Base-by-base conservation (phyloP, 495 filamentous ascomycete genomes). In the Cercophora scortea region DNA sequence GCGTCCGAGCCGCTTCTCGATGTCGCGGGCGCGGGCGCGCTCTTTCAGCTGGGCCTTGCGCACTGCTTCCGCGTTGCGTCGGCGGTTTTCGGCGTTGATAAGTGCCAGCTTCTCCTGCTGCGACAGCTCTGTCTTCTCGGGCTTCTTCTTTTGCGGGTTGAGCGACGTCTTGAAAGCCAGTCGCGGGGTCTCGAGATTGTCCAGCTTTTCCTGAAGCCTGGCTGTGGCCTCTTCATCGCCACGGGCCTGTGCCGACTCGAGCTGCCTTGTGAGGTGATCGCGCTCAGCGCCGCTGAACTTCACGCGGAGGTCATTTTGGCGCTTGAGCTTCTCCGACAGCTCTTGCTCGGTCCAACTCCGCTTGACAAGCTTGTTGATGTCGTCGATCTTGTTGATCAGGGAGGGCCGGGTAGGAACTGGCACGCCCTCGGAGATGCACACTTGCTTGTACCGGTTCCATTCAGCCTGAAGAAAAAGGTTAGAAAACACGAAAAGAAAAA, bases 41-140 rank as follows among this genome's bases (percentile, higher is more conserved):
- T 97, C 92, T 55, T 81, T 81, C 18, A 93, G 70, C 66, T 95
- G 87, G 6, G 91, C 90, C 66, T 86, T 85, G 47, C 91, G 88
- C 8, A 95, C 83, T 17, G 85, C 81, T 57, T 94, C 87, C 13
- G 80, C 76, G 61, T 95, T 95, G 55, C 81, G 78, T 49, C 81
- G 81, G 44, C 90, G 86, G 71, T 93, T 93, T 57, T 82, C 80
- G 3, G 76, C 68, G 68, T 96, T 96, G 61, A 92, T 63, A 40
- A 81, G 73, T 12, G 85, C 84, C 8, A 96, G 76, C 36, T 84
- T 84, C 53, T 94, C 87, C 66, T 89, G 85, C 62, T 87, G 79
- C 8, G 71, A 77, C 0, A 63, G 72, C 25, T 58, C 58, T 42
- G 72, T 70, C 41, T 75, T 57, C 60, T 68, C 53, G 50, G 63